phyloP scores from a whole-genome alignment of 2,329 filamentous ascomycete species.

The Emericellopsis cladophorae region DNA sequence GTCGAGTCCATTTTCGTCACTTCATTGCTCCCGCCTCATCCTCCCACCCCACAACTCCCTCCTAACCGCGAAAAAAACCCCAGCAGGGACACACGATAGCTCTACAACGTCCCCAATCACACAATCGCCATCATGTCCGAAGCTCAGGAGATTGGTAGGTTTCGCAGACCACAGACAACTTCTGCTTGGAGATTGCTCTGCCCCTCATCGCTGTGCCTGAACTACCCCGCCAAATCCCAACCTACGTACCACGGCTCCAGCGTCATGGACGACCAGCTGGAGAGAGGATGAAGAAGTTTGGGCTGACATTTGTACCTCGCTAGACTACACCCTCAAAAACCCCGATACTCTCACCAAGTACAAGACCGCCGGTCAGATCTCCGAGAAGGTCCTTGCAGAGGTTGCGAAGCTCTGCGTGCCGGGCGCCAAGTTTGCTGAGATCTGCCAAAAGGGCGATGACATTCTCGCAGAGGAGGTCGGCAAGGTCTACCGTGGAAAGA shows the following conservation, averaged over 20 bases:
- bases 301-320: neutral
- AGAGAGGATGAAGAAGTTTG: neutral
- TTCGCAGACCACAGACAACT: too few relatives aligned
- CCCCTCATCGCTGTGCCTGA: slow-evolving; percentile 2
- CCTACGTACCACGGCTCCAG: neutral
- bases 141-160: too few relatives aligned
- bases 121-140: too few relatives aligned
- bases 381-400: slow-evolving; percentile 85
- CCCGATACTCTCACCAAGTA: slow-evolving; percentile 97
- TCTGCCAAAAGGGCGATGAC: slow-evolving; percentile 94
- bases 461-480: slow-evolving; percentile 83
- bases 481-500: slow-evolving; percentile 98
- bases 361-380: slow-evolving; percentile 91
- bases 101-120: too few relatives aligned
- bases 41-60: too few relatives aligned
- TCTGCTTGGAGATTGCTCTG: neutral
- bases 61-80: too few relatives aligned
- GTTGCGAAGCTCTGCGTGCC: slow-evolving; percentile 65
- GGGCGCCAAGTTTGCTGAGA: slow-evolving; percentile 81
- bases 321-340: slow-evolving; percentile 84
- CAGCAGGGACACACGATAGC: too few relatives aligned
- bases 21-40: too few relatives aligned
- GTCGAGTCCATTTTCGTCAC: too few relatives aligned
- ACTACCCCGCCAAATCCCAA: slow-evolving; percentile 5
- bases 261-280: slow-evolving; percentile 1